These are phyloP conservation scores for Austroboletus niveus DNA, from an alignment of 1,284 basidiomycete species.

Conservation along the genomic window DNA sequence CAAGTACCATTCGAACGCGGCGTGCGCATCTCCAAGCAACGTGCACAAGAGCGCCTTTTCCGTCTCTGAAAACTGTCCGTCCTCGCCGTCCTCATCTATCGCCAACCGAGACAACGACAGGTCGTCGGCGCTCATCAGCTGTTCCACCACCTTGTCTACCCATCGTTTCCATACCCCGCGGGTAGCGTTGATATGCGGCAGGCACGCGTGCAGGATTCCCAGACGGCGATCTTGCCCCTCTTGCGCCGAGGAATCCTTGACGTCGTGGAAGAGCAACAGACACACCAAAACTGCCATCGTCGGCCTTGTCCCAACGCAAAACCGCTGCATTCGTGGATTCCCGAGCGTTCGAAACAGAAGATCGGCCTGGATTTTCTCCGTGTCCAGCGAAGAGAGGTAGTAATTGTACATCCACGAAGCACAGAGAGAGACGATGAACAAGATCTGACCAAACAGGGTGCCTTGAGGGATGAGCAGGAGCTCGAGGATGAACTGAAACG, in stretches of 20 bases:
- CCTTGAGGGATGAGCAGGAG: slow-evolving; percentile 32
- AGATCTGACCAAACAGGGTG: slow-evolving; percentile 31
- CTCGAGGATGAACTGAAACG: slow-evolving; percentile 27
- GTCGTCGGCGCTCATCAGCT: slow-evolving; percentile 18
- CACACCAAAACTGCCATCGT: background rate
- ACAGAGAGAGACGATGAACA: slow-evolving; percentile 30
- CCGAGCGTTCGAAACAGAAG: slow-evolving; percentile 19
- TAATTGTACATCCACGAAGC: slow-evolving; percentile 31
- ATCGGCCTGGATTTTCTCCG: slow-evolving; percentile 23
- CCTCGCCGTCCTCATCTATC: slow-evolving; percentile 6
- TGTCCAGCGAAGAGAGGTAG: slow-evolving; percentile 23
- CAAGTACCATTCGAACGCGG: slow-evolving; percentile 25
- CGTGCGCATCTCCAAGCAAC: slow-evolving; percentile 20
- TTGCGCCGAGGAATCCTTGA: slow-evolving; percentile 9
- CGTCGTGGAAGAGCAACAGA: background rate
- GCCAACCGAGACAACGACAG: slow-evolving; percentile 11
- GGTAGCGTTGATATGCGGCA: slow-evolving; percentile 18
- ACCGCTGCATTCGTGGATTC: slow-evolving; percentile 1
- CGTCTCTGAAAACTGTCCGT: slow-evolving; percentile 10
- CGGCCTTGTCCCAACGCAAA: background rate
- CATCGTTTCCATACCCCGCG: slow-evolving; percentile 24
- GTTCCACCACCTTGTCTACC: slow-evolving; percentile 24
- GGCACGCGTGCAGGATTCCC: slow-evolving; percentile 20
- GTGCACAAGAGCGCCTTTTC: slow-evolving; percentile 16
- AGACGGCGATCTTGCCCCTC: slow-evolving; percentile 22